A percentile compares a stretch with the other conserved stretches of the same genome.
phyloP scores from a whole-genome alignment of 169 alveolate species.

The Plasmodium malariae region DNA sequence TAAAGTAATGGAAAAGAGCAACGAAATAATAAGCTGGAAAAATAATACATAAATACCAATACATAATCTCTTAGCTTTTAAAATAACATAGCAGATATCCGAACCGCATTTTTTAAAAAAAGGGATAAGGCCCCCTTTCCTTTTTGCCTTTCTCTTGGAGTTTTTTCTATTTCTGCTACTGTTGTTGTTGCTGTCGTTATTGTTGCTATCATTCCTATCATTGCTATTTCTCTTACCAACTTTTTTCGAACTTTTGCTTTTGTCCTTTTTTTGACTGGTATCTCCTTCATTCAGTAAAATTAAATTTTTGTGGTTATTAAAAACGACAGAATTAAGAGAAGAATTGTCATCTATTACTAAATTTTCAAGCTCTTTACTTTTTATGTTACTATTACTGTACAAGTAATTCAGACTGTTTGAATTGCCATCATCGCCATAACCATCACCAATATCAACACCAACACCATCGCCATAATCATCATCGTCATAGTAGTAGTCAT shows the following conservation, averaged over 20 bases:
- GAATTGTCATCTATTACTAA: conserved; percentile 24
- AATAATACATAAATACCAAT: conserved; percentile 51
- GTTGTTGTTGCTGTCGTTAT: neutral
- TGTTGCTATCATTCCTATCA: neutral
- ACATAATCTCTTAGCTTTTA: conserved; percentile 16
- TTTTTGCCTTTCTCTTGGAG: neutral
- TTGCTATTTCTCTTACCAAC: neutral
- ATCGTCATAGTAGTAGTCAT: neutral
- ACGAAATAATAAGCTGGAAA: conserved; percentile 16
- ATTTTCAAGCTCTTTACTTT: conserved; percentile 23
- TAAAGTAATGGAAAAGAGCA: conserved; percentile 33
- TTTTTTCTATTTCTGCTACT: neutral
- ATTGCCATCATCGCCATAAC: neutral
- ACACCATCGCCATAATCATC: neutral
- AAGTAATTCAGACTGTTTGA: neutral
- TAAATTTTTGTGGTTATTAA: conserved; percentile 11
- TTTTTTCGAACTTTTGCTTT: neutral
- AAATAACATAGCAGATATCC: neutral
- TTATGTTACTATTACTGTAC: conserved; percentile 14
- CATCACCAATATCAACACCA: neutral
- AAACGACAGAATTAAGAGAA: neutral
- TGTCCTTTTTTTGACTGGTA: neutral
- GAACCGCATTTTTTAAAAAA: neutral
- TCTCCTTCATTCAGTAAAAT: neutral
- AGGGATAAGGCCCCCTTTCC: neutral